phyloP scores from a whole-genome alignment of 805 yeast genomes.

The Tetrapisispora nanseiensis region DNA sequence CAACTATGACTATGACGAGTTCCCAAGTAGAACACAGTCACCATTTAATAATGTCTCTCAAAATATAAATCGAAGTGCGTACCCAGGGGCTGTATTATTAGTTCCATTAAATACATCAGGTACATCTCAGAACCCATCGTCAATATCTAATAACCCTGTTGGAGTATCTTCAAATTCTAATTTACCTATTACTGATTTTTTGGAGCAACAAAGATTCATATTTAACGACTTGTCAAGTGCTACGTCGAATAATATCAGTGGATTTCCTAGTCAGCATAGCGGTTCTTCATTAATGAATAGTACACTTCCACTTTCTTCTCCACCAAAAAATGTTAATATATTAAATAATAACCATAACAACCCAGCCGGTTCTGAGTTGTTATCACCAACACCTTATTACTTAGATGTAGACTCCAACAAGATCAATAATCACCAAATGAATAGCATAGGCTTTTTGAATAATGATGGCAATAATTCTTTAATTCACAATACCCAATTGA shows the following conservation, averaged over 20 bases:
- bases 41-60: conserved; percentile 14
- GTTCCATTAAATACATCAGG: conserved; percentile 18
- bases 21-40: conserved; percentile 22
- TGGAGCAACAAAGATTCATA: conserved; percentile 13
- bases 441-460: conserved; percentile 1
- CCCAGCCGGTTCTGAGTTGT: conserved; percentile 25
- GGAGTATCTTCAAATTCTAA: not conserved
- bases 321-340: not conserved
- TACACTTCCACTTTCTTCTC: not conserved
- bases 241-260: not conserved
- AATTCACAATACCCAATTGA: conserved; percentile 8
- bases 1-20: conserved; percentile 13
- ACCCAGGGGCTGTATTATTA: conserved; percentile 34
- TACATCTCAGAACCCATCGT: not conserved
- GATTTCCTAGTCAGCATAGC: not conserved
- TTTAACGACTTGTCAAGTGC: not conserved
- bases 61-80: conserved; percentile 24
- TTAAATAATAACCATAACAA: not conserved
- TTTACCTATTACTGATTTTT: conserved; percentile 9
- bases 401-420: not conserved
- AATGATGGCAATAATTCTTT: conserved; percentile 1
- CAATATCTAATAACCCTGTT: not conserved
- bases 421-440: not conserved
- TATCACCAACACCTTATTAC: conserved; percentile 8
- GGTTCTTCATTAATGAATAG: not conserved